Base-by-base conservation (phyloP, 2,329 filamentous ascomycete species). In the Diaporthe longicolla region DNA sequence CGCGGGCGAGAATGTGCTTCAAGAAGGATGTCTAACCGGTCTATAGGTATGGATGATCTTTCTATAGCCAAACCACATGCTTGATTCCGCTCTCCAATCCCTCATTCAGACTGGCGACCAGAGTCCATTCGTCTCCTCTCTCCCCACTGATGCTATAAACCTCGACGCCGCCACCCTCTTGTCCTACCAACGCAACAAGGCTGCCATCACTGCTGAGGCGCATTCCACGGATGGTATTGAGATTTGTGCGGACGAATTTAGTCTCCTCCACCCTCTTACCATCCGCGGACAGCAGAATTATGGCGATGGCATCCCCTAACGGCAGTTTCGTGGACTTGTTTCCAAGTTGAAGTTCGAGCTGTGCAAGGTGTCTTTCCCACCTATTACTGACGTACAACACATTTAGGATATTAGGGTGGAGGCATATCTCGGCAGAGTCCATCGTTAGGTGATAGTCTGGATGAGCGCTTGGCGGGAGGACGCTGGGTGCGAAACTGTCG, bases 371-470 rank as follows among this genome's bases (percentile, higher is more conserved):
- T 63, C 58, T 29, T 63, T 63, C 58, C 58, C 40, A 63, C 26
- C 59, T 48, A 11, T 63, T 63, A 19, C n/a, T 63, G 5, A 63
- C 59, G 8, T 63, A 63, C 59, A 63, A n/a, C 3, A 63, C 40
- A 29, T 63, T 32, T 0, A 24, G 40, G 26, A 63, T 63, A 17
- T 13, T 48, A 8, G 59, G 59, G 8, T 63, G 59, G 24, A 63
- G 15, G 40, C 59, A 63, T 4, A 63, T 63, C n/a, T 63, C 59
- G 59, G 59, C 59, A 26, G 59, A 48, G 59, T 63, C 59, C 59
- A 63, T 63, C 40, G 29, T 63, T 17, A 48, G n/a, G 21, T 48
- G 40, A 21, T 63, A 40, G 40, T 48, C 40, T 4, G 17, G 26
- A 48, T 63, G 40, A 9, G 45, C 59, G n/a, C 40, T 48, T n/a